Evolutionary conservation across 805 yeast species (phyloP).

Genomic region (Wickerhamiella slavikovae): DNA sequence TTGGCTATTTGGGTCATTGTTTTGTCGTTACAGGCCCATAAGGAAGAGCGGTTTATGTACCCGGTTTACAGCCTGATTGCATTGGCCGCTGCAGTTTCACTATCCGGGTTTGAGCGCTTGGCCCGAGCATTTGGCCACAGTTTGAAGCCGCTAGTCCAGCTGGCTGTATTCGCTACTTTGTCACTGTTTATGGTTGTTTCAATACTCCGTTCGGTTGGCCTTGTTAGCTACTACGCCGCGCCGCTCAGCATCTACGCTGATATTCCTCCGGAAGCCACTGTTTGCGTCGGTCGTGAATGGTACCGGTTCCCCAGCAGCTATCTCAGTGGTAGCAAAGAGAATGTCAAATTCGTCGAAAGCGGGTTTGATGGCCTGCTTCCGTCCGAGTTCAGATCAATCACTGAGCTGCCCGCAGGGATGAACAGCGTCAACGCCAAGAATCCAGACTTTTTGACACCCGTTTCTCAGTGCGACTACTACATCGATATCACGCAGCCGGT

Average conservation of each 20-base stretch:
- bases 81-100: conserved; percentile 37
- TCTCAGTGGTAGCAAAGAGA: conserved; percentile 39
- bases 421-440: conserved; percentile 57
- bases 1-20: conserved; percentile 40
- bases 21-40: conserved; percentile 65
- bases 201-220: conserved; percentile 34
- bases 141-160: conserved; percentile 5
- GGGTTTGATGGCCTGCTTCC: conserved; percentile 81
- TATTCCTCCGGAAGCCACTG: conserved; percentile 24
- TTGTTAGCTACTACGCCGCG: conserved; percentile 48
- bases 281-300: conserved; percentile 94
- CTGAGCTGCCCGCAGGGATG: conserved; percentile 40
- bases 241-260: conserved; percentile 42
- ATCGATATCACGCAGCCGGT: conserved; percentile 40
- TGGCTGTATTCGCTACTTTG: too few species aligned
- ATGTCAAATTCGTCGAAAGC: conserved; percentile 44
- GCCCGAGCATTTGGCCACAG: conserved; percentile 1
- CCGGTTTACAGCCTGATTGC: conserved; percentile 60
- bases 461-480: conserved; percentile 41
- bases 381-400: conserved; percentile 42
- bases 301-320: conserved; percentile 79
- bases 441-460: conserved; percentile 28
- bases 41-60: conserved; percentile 80
- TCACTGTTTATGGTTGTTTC: conserved; percentile 21
- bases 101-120: conserved; percentile 12